phyloP scores from a whole-genome alignment of 768 basidiomycete genomes.

The Tylopilus cervinicoccineus region DNA sequence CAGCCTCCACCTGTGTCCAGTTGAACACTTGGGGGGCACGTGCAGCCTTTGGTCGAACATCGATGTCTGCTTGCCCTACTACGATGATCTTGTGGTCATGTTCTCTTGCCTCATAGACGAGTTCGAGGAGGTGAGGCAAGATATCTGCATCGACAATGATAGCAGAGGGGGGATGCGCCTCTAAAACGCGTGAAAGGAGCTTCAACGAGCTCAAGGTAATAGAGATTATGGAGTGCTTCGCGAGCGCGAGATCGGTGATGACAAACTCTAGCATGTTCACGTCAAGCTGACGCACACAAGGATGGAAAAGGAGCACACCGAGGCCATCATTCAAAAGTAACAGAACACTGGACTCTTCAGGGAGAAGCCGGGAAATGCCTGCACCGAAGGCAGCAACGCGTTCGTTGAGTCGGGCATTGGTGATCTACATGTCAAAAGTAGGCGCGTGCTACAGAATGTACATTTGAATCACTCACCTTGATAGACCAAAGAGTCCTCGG shows the following conservation, averaged over 20 bases:
- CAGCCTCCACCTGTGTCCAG: conserved; percentile 70
- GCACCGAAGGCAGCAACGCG: conserved; percentile 71
- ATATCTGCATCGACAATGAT: conserved; percentile 69
- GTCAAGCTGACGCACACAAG: not conserved
- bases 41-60: conserved; percentile 43
- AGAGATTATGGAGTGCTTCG: conserved; percentile 63
- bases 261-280: conserved; percentile 55
- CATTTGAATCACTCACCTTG: conserved; percentile 43
- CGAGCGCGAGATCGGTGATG: conserved; percentile 75
- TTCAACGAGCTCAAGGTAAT: conserved; percentile 58
- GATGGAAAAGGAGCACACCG: conserved; percentile 41
- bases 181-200: conserved; percentile 62
- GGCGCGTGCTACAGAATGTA: not conserved
- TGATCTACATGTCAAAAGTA: conserved; percentile 48
- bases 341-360: conserved; percentile 64
- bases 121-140: conserved; percentile 66
- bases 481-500: conserved; percentile 78
- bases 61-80: conserved; percentile 57
- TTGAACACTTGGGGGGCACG: conserved; percentile 53
- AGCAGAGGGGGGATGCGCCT: conserved; percentile 63
- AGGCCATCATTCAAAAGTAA: conserved; percentile 75
- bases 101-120: conserved; percentile 59
- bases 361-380: conserved; percentile 57
- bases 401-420: conserved; percentile 65
- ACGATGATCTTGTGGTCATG: conserved; percentile 61